phyloP scores from a whole-genome alignment of 1,139 yeast genomes.

The Kluyveromyces sp. region DNA sequence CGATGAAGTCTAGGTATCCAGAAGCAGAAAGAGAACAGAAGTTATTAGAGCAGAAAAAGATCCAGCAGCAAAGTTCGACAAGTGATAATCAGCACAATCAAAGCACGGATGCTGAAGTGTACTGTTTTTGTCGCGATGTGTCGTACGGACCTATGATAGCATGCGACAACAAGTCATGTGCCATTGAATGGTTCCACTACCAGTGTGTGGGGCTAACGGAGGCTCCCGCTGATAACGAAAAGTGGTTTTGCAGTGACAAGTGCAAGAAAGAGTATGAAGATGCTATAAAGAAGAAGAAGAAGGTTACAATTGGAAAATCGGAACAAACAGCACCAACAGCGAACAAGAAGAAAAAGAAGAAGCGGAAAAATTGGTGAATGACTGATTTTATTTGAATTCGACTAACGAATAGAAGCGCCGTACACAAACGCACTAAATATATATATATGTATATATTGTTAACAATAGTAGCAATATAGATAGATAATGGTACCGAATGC shows the following conservation, averaged over 20 bases:
- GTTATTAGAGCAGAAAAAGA: conserved; percentile 4
- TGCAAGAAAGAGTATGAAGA: conserved; percentile 15
- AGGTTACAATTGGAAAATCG: too few species aligned
- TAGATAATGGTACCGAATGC: too few species aligned
- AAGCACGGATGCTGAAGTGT: conserved; percentile 29
- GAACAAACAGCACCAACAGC: too few species aligned
- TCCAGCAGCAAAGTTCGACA: conserved; percentile 1
- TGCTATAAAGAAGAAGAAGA: background rate
- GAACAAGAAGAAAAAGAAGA: too few species aligned
- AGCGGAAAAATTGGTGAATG: too few species aligned
- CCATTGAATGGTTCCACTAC: conserved; percentile 78
- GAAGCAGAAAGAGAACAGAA: background rate
- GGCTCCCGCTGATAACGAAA: conserved; percentile 63
- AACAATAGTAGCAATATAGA: too few species aligned
- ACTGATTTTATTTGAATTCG: too few species aligned
- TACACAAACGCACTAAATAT: too few species aligned
- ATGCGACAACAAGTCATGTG: conserved; percentile 76
- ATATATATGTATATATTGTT: too few species aligned
- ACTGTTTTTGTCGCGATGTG: conserved; percentile 78
- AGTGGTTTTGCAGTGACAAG: conserved; percentile 89
- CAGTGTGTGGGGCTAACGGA: conserved; percentile 74
- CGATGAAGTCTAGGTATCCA: conserved; percentile 3
- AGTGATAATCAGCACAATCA: conserved; percentile 1
- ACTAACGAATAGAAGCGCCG: too few species aligned
- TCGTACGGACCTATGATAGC: conserved; percentile 92